phyloP scores from a whole-genome alignment of 2,329 filamentous ascomycete species.

The Pseudogymnoascus sp. region DNA sequence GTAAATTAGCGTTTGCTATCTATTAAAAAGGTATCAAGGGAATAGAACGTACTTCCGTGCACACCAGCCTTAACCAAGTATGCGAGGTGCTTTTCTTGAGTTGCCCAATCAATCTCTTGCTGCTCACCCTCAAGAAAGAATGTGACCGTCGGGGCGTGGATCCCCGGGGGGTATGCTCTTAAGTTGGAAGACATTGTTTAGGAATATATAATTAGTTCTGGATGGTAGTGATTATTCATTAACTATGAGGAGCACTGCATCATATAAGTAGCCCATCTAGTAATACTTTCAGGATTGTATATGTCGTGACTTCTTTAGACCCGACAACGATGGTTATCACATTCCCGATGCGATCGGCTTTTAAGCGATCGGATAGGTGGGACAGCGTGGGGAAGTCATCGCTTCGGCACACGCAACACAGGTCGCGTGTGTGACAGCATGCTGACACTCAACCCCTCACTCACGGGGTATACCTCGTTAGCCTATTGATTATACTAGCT shows the following conservation, averaged over 20 bases:
- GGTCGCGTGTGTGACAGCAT: background rate
- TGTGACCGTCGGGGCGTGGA: conserved; percentile 79
- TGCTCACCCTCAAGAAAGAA: conserved; percentile 69
- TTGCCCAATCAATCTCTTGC: conserved; percentile 70
- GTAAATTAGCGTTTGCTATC: conserved; percentile 39
- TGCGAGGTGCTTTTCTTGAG: conserved; percentile 69
- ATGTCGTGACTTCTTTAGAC: background rate
- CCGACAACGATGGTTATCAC: background rate
- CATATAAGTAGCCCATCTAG: background rate
- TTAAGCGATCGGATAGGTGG: background rate
- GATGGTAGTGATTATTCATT: background rate
- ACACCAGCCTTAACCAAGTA: conserved; percentile 63
- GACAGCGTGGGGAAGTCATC: background rate
- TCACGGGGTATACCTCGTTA: background rate
- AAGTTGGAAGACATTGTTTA: conserved; percentile 25
- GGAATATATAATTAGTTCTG: background rate
- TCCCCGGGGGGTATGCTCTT: conserved; percentile 59
- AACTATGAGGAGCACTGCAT: background rate
- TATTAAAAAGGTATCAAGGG: background rate
- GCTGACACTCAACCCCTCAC: background rate
- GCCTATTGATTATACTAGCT: background rate
- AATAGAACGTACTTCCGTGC: conserved; percentile 6
- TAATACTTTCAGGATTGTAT: background rate
- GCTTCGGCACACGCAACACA: background rate
- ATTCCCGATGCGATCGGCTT: conserved; percentile 8